Evolutionary conservation across 176 grass and related monocot genomes (phyloP).

Genomic region (Saccharum officinarum): DNA sequence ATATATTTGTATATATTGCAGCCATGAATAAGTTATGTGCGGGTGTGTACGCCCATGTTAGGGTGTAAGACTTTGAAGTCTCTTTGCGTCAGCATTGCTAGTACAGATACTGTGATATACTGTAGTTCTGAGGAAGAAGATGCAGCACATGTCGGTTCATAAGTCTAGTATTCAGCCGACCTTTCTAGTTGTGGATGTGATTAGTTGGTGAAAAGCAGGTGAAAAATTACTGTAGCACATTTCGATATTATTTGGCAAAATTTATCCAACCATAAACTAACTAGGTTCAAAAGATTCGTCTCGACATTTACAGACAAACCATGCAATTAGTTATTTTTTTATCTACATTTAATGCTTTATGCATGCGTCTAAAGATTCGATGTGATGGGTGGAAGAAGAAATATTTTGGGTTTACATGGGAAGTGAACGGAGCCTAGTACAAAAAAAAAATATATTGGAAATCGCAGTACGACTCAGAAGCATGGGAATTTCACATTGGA

Average conservation of each 20-base stretch:
- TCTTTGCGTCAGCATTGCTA: conserved; percentile 21
- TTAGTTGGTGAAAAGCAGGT: no score
- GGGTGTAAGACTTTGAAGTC: neutral
- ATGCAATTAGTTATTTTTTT: no score
- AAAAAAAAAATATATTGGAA: conserved; percentile 8
- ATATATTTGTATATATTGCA: neutral
- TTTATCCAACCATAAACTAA: no score
- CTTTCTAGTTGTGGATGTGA: conserved; percentile 31
- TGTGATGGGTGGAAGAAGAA: no score
- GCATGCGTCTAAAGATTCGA: no score
- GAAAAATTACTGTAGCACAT: no score
- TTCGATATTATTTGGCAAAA: no score
- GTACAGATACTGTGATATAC: conserved; percentile 16
- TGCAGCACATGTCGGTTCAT: neutral
- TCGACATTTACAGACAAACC: no score
- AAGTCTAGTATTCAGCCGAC: conserved; percentile 3
- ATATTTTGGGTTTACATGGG: no score
- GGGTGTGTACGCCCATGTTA: neutral
- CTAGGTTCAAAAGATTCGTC: no score
- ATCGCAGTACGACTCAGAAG: neutral
- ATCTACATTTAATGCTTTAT: no score
- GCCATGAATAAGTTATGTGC: neutral
- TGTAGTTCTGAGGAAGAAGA: conserved; percentile 10
- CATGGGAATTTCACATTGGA: neutral
- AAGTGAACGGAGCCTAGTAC: no score